Conservation (phyloP, 2,329 filamentous ascomycete species). For the Sclerotinia glacialis region DNA sequence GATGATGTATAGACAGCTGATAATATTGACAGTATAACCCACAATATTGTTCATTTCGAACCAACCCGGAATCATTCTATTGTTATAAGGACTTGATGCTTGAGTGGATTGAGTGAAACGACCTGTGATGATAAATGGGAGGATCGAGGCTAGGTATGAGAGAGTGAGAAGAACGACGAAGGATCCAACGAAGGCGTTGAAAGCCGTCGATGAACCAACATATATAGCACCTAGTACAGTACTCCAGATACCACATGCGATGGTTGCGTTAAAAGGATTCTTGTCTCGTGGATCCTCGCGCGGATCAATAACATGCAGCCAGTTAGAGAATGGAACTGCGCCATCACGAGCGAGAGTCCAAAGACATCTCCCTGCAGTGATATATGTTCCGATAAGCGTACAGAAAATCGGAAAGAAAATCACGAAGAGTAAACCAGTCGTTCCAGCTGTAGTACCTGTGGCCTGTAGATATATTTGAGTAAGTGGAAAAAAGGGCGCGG, state of each 20-base stretch:
- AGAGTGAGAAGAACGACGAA: slow-evolving; percentile 54
- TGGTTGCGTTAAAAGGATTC: slow-evolving; percentile 55
- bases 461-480: slow-evolving; percentile 64
- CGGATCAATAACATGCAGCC: slow-evolving; percentile 48
- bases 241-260: slow-evolving; percentile 49
- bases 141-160: slow-evolving; percentile 62
- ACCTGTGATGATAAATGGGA: slow-evolving; percentile 52
- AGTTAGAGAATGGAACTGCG: slow-evolving; percentile 52
- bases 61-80: slow-evolving; percentile 52
- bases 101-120: slow-evolving; percentile 34
- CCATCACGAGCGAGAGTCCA: slow-evolving; percentile 60
- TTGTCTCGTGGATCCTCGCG: slow-evolving; percentile 44
- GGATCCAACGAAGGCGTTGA: slow-evolving; percentile 62
- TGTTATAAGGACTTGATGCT: slow-evolving; percentile 25
- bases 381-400: slow-evolving; percentile 54
- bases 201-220: slow-evolving; percentile 63
- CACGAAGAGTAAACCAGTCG: slow-evolving; percentile 52
- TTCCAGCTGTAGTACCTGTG: slow-evolving; percentile 50
- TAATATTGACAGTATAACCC: slow-evolving; percentile 51
- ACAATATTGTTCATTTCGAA: slow-evolving; percentile 52
- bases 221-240: slow-evolving; percentile 63
- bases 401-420: slow-evolving; percentile 52
- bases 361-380: slow-evolving; percentile 59
- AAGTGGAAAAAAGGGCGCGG: slow-evolving; percentile 57
- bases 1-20: slow-evolving; percentile 56